Evolutionary conservation across 768 basidiomycete genomes (phyloP), one percentile per base, ranked within the genome.

Genomic region (Galerina marginata): DNA sequence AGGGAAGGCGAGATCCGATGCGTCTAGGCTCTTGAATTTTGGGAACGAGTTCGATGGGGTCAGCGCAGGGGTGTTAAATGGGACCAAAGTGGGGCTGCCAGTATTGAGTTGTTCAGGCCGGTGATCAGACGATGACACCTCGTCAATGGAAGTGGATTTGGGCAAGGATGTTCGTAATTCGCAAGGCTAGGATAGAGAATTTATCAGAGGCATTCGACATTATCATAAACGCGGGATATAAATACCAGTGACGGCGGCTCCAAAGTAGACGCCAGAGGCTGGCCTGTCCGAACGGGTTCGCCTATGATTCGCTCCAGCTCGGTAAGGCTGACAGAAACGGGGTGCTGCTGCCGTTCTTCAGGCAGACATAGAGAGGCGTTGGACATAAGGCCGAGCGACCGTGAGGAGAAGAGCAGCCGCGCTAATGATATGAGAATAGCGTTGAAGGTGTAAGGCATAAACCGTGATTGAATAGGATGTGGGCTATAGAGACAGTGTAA

Each of bases 361-460:
- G 33, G 7, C 11, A 44, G 42, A 45, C 50, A 29, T 5, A 58
- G 20, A 9, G 49, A 53, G 29, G 51, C 48, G 42, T 60, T 47
- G 1, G 66, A 62, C 63, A 67, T 66, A 20, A 48, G 14, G 11
- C 55, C 43, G 38, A 67, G 62, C 36, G 59, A 46, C 14, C 56
- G 65, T 25, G 63, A 62, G 6, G 63, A 67, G 26, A 63, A 63
- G 7, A 67, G 38, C 42, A 67, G 54, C 25, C 59, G 59, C 6
- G 68, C 53, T 25, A 69, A 46, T 43, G 66, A 62, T 40, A 58
- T 42, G 42, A 69, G 51, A 50, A 69, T 36, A 55, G 54, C 39
- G 20, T 44, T 54, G 26, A 69, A 36, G 39, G 60, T 50, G 20
- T 49, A 48, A 58, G 56, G 47, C 66, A 69, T 69, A 50, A 47